Evolutionary conservation across 2,329 filamentous ascomycete genomes (phyloP).

Genomic region (Fusarium abutilonis): DNA sequence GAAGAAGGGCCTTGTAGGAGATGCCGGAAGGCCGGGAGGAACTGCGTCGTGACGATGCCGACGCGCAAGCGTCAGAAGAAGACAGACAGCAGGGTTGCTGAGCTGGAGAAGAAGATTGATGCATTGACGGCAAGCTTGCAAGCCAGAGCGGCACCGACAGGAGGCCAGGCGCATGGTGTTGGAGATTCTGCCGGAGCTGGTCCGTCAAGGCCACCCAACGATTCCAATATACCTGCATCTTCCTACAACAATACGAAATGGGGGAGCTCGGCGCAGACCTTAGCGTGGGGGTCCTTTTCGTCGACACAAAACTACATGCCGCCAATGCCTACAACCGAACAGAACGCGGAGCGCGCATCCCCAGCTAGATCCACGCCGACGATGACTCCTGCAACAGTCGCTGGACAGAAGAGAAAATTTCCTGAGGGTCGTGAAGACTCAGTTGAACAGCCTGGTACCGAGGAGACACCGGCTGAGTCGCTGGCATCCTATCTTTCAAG

Average conservation of each 20-base stretch:
- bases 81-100: constrained; percentile 86
- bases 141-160: constrained; percentile 54
- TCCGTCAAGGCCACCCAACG: constrained; percentile 21
- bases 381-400: constrained; percentile 21
- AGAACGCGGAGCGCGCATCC: constrained; percentile 25
- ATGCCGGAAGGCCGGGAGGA: constrained; percentile 81
- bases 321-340: constrained; percentile 18
- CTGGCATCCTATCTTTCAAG: constrained; percentile 39
- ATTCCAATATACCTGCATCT: constrained; percentile 9
- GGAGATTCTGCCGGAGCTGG: constrained; percentile 20
- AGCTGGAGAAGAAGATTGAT: constrained; percentile 93
- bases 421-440: constrained; percentile 37
- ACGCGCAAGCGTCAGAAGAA: constrained; percentile 87
- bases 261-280: constrained; percentile 13
- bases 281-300: constrained; percentile 33
- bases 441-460: constrained; percentile 23
- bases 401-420: constrained; percentile 49
- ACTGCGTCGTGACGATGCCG: constrained; percentile 79
- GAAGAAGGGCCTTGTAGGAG: constrained; percentile 74
- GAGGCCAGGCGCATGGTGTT: constrained; percentile 12
- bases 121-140: constrained; percentile 83
- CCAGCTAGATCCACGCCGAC: constrained; percentile 16
- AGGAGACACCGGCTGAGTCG: constrained; percentile 30
- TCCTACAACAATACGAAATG: constrained; percentile 20
- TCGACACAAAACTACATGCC: constrained; percentile 25